Conservation (phyloP, 331 rosid genomes). For the Rhamnella rubrinervis region DNA sequence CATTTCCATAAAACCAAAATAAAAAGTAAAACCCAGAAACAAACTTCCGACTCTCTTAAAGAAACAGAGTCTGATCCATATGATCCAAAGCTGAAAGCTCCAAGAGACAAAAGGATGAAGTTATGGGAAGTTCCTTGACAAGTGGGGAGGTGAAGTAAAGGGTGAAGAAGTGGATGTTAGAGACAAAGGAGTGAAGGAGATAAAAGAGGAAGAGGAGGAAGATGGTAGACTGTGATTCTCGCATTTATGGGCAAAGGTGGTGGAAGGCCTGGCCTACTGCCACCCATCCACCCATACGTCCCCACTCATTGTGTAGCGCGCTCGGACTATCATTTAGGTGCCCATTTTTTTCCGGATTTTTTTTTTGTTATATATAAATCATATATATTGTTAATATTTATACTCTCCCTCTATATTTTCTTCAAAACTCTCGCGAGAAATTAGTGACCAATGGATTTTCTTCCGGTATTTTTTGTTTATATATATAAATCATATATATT, state of each 20-base stretch:
- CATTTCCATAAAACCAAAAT: slow-evolving; percentile 31
- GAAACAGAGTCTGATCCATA: too few relatives aligned
- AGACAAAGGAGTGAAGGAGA: background rate
- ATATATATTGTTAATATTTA: too few relatives aligned
- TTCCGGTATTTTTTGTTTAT: too few relatives aligned
- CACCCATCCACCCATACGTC: slow-evolving; percentile 8
- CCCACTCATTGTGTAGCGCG: slow-evolving; percentile 13
- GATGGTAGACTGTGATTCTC: background rate
- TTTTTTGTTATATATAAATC: too few relatives aligned
- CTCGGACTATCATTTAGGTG: slow-evolving; percentile 2
- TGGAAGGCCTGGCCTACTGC: slow-evolving; percentile 38
- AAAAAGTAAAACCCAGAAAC: background rate
- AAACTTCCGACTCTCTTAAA: too few relatives aligned
- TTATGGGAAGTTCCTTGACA: slow-evolving; percentile 12
- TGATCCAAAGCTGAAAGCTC: background rate
- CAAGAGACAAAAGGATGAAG: background rate
- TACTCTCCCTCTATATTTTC: too few relatives aligned
- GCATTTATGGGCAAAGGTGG: slow-evolving; percentile 31
- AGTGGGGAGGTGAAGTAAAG: background rate
- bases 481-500: too few relatives aligned
- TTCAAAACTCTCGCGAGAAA: background rate
- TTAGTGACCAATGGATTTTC: too few relatives aligned
- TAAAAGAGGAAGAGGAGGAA: background rate
- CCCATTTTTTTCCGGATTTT: too few relatives aligned
- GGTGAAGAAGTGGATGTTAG: background rate